A percentile compares a stretch with the other conserved stretches of the same genome.
phyloP scores from a whole-genome alignment of 495 filamentous ascomycete genomes.

The Lasiosphaeria hispida region DNA sequence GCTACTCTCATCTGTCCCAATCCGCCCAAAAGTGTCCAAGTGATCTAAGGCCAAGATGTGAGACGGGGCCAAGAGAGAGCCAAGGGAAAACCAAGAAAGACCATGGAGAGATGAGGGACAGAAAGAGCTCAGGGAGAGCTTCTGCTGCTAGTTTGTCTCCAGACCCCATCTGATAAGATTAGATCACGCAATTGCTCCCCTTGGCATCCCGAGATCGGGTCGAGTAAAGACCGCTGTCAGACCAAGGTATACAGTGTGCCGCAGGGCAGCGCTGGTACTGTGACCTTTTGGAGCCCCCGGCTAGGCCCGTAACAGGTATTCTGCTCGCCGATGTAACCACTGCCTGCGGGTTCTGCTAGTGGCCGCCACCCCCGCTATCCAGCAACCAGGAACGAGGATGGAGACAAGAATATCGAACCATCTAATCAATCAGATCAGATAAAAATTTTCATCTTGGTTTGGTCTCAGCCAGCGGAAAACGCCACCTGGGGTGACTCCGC shows the following conservation, averaged over 20 bases:
- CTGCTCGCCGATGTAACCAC: not conserved
- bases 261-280: too few species aligned
- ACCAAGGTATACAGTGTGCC: too few species aligned
- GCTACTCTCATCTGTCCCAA: too few species aligned
- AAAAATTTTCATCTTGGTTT: constrained; percentile 5
- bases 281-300: not conserved
- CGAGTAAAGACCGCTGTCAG: too few species aligned
- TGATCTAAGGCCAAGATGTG: too few species aligned
- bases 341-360: not conserved
- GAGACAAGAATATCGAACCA: not conserved
- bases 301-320: not conserved
- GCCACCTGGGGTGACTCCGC: too few species aligned
- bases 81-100: too few species aligned
- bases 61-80: too few species aligned
- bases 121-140: not conserved
- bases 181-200: not conserved
- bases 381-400: too few species aligned
- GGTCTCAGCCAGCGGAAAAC: not conserved
- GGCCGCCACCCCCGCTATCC: too few species aligned
- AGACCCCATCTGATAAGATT: constrained; percentile 18
- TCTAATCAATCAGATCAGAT: constrained; percentile 28
- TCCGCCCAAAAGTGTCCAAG: too few species aligned
- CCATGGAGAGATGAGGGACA: not conserved
- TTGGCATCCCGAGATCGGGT: not conserved
- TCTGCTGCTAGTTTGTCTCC: not conserved